Base-by-base conservation (phyloP, 768 basidiomycete genomes). In the Albatrellus ellisii region DNA sequence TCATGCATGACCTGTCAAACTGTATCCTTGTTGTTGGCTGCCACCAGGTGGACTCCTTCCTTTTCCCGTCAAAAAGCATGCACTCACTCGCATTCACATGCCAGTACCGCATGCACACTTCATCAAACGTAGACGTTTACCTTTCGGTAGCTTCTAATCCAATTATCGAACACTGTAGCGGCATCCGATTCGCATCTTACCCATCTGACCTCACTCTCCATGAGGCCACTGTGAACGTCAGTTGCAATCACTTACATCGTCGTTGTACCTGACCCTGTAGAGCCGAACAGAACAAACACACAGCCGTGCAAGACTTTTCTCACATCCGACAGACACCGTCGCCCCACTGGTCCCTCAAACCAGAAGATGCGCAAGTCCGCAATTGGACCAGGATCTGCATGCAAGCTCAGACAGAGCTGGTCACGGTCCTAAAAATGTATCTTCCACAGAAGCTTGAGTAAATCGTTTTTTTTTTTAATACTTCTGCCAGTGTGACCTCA, bases 101-200 rank as follows among this genome's bases (percentile, higher is more conserved):
- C 38, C 12, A 94, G 90, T 89, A 90, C 55, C 78, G 90, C 33
- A 89, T 94, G 74, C 90, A 92, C 56, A 67, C 70, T 15, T 88
- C 89, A 1, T 65, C 55, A 0, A 46, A 63, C 7, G 72, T 79
- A 0, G 73, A 77, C 38, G 70, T 89, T 2, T 78, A 81, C 51
- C 67, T 92, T 2, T 62, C 71, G 4, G 73, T 77, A 9, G 54
- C 61, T 4, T 87, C 86, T 3, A 75, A 77, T 34, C 88, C 89
- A 1, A 68, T 88, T 57, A 87, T 92, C 33, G 90, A 94, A 54
- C 66, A 79, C 47, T 89, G 77, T 51, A 62, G 62, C 0, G 50
- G 52, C 0, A 72, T 91, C 35, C 63, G 69, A 5, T 90, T 94
- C 50, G 63, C 73, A 2, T 48, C 56, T 1, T 91, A 86, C 56